Evolutionary conservation across 148 eudicot species (phyloP).

Genomic region (Hydrangea macrophylla): DNA sequence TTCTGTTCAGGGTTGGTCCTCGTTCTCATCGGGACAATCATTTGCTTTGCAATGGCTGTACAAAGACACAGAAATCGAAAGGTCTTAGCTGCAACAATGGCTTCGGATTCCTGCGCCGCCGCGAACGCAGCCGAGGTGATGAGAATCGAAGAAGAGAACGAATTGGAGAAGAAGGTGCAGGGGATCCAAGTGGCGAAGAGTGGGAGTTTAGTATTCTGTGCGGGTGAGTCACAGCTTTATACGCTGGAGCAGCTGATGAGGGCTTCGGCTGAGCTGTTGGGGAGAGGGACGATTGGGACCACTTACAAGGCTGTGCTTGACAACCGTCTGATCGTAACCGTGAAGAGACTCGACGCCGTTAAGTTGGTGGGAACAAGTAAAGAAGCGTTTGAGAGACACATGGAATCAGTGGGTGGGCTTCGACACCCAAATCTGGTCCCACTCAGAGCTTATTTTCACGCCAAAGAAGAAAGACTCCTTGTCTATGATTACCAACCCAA

Average conservation of each 20-base stretch:
- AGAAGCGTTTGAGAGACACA: slow-evolving; percentile 51
- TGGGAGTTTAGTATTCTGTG: slow-evolving; percentile 53
- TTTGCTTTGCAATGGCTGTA: slow-evolving; percentile 35
- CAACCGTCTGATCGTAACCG: slow-evolving; percentile 56
- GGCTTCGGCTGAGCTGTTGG: slow-evolving; percentile 55
- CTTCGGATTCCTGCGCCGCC: slow-evolving; percentile 20
- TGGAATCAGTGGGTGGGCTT: slow-evolving; percentile 60
- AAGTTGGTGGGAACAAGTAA: slow-evolving; percentile 37
- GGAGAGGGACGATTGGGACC: slow-evolving; percentile 57
- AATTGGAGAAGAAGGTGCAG: slow-evolving; percentile 50
- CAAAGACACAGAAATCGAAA: slow-evolving; percentile 20
- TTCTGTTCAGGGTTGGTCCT: slow-evolving; percentile 23
- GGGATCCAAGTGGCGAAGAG: slow-evolving; percentile 26
- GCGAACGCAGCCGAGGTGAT: slow-evolving; percentile 39
- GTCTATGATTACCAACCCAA: slow-evolving; percentile 69
- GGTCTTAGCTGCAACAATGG: slow-evolving; percentile 5
- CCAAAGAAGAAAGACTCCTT: slow-evolving; percentile 55
- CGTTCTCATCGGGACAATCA: slow-evolving; percentile 16
- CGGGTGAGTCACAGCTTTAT: slow-evolving; percentile 46
- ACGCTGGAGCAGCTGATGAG: slow-evolving; percentile 58
- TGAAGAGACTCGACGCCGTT: slow-evolving; percentile 42
- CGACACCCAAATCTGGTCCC: slow-evolving; percentile 66
- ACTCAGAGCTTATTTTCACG: slow-evolving; percentile 54
- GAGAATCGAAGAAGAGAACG: slow-evolving; percentile 46
- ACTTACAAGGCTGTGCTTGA: slow-evolving; percentile 65